These are phyloP conservation scores for Mucuna pruriens DNA, from an alignment of 306 rosid species.

Conservation along the genomic window DNA sequence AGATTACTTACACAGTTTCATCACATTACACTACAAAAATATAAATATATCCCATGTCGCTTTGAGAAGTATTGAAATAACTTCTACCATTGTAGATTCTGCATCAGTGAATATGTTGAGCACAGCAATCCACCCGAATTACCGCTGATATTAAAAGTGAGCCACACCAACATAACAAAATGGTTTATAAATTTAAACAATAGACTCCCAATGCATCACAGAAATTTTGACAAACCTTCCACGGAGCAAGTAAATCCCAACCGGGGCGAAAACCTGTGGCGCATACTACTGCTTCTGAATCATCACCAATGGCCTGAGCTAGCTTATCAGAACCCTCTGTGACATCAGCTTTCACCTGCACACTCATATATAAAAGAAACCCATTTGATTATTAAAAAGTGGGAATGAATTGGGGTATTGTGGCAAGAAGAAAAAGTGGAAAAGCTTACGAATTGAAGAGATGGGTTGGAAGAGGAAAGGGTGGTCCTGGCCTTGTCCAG, in stretches of 20 bases:
- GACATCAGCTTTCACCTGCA: slow-evolving; percentile 95
- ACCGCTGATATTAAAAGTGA: slow-evolving; percentile 24
- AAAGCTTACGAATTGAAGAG: slow-evolving; percentile 79
- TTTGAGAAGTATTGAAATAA: neutral
- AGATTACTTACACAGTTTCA: neutral
- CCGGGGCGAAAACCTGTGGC: slow-evolving; percentile 89
- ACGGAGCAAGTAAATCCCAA: slow-evolving; percentile 92
- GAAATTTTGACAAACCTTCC: slow-evolving; percentile 70
- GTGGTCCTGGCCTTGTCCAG: slow-evolving; percentile 71
- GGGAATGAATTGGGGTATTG: neutral
- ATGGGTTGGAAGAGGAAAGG: slow-evolving; percentile 62
- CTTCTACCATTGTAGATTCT: neutral
- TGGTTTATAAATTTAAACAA: neutral
- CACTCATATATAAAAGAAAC: too few species aligned
- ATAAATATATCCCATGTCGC: neutral
- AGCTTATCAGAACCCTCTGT: slow-evolving; percentile 86
- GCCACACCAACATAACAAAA: neutral
- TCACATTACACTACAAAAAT: neutral
- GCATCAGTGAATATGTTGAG: neutral
- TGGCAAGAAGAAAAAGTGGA: neutral
- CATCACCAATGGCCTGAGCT: slow-evolving; percentile 78
- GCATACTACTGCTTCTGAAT: slow-evolving; percentile 88
- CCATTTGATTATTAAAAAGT: too few species aligned
- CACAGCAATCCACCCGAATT: slow-evolving; percentile 14
- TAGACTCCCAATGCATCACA: neutral